phyloP scores from a whole-genome alignment of 768 basidiomycete genomes.

The Candolleomyces aberdarensis region DNA sequence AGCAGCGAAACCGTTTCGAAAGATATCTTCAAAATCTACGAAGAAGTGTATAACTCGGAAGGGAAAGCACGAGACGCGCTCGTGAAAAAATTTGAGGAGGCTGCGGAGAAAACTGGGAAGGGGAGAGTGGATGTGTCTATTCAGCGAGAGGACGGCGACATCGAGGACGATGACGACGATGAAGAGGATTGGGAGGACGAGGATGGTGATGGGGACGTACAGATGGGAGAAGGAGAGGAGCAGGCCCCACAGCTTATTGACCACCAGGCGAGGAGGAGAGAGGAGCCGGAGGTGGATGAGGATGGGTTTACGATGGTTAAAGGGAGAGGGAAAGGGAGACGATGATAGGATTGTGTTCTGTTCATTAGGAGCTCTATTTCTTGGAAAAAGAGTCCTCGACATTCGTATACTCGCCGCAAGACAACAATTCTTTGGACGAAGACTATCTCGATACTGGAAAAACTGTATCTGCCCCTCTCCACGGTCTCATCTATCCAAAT shows the following conservation, averaged over 20 bases:
- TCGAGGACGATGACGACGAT: slow-evolving; percentile 40
- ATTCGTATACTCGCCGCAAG: too few relatives aligned
- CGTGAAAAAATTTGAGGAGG: slow-evolving; percentile 51
- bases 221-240: slow-evolving; percentile 2
- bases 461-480: too few relatives aligned
- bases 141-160: slow-evolving; percentile 38
- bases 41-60: slow-evolving; percentile 39
- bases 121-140: slow-evolving; percentile 51
- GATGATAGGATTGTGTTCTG: neutral
- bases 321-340: slow-evolving; percentile 53
- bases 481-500: too few relatives aligned
- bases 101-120: slow-evolving; percentile 55
- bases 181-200: slow-evolving; percentile 44
- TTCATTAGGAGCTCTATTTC: too few relatives aligned
- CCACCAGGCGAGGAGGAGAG: slow-evolving; percentile 27
- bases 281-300: slow-evolving; percentile 79
- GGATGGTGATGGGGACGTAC: slow-evolving; percentile 38
- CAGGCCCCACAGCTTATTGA: slow-evolving; percentile 54
- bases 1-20: slow-evolving; percentile 70
- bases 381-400: too few relatives aligned
- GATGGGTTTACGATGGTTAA: slow-evolving; percentile 89
- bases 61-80: slow-evolving; percentile 33
- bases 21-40: slow-evolving; percentile 73
- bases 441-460: too few relatives aligned
- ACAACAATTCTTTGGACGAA: too few relatives aligned